Evolutionary conservation across 306 rosid genomes (phyloP), one percentile per base, ranked within the genome.

Genomic region (Casuarina equisetifolia): DNA sequence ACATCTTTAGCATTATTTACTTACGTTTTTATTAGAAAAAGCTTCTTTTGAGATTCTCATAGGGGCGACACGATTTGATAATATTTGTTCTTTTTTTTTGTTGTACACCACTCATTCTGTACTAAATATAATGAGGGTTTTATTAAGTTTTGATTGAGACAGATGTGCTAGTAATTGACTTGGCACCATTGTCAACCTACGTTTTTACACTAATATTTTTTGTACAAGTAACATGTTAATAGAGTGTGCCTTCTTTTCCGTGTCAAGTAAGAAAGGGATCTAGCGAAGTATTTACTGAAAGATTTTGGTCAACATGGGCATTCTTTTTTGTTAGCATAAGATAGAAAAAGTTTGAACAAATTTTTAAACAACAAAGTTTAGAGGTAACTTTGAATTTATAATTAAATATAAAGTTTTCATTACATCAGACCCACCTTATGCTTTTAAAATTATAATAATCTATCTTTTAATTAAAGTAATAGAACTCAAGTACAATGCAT

Each of bases 211-310:
- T 13, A 66, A 16, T 11, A n/a, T 40, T 15, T 13, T 13, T 38
- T 2, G 35, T 16, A 36, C 69, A 62, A 36, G 12, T 11, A 5
- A 35, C 19, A 12, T 36, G 17, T 35, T 13, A 42, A 15, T 66
- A 40, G 71, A 42, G 71, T 42, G 71, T 67, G 50, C 51, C 40
- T 67, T 17, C 17, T 6, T 67, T 66, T 66, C 16, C 50, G 71
- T 67, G 71, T 19, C 25, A 4, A 42, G 8, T 42, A 67, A 67
- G 71, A 16, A 67, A 67, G 42, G 7, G 50, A 39, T 40, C 20
- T 4, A 17, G 44, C 2, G 50, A 16, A 7, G 40, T n/a, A 15
- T 66, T 66, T 42, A 17, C 48, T 3, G 49, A 66, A 38, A 40
- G 2, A 11, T 39, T 39, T 66, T 66, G 48, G 17, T 40, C 20